These are phyloP conservation scores for Lathyrus oleraceus DNA, from an alignment of 306 rosid genomes.

Conservation along the genomic window DNA sequence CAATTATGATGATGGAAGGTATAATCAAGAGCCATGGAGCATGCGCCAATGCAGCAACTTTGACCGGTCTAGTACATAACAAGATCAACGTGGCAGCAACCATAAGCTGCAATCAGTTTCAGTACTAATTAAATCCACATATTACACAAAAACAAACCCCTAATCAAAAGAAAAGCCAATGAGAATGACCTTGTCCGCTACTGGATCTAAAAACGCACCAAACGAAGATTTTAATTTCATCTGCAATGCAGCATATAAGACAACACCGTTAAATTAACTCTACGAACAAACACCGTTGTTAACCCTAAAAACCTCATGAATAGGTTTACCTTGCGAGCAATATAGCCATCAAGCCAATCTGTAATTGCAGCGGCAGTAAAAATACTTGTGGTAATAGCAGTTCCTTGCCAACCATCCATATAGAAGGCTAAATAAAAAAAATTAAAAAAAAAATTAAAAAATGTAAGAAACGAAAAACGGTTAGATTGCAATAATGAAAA, in stretches of 20 bases:
- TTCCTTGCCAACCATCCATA: constrained; percentile 80
- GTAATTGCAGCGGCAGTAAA: constrained; percentile 84
- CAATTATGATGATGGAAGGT: constrained; percentile 84
- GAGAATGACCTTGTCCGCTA: constrained; percentile 85
- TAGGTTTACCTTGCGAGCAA: constrained; percentile 78
- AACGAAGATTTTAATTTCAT: constrained; percentile 84
- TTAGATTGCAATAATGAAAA: not conserved
- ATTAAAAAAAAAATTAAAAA: not conserved
- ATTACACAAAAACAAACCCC: not conserved
- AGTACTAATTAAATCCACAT: constrained; percentile 32
- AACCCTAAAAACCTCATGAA: not conserved
- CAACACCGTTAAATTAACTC: not conserved
- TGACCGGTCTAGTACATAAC: constrained; percentile 78
- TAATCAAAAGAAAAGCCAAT: constrained; percentile 13
- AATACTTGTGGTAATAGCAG: constrained; percentile 75
- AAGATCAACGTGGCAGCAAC: constrained; percentile 90
- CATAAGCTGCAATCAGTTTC: constrained; percentile 77
- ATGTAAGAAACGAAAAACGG: not conserved
- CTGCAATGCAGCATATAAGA: constrained; percentile 48
- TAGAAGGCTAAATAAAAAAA: constrained; percentile 60
- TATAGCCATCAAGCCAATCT: constrained; percentile 97
- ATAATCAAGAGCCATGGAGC: constrained; percentile 77
- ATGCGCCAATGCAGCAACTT: constrained; percentile 55
- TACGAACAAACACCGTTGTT: no score
- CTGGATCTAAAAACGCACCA: constrained; percentile 97